These are phyloP conservation scores for Podila minutissima DNA, from an alignment of 192 early-diverging fungal genomes.

Conservation along the genomic window DNA sequence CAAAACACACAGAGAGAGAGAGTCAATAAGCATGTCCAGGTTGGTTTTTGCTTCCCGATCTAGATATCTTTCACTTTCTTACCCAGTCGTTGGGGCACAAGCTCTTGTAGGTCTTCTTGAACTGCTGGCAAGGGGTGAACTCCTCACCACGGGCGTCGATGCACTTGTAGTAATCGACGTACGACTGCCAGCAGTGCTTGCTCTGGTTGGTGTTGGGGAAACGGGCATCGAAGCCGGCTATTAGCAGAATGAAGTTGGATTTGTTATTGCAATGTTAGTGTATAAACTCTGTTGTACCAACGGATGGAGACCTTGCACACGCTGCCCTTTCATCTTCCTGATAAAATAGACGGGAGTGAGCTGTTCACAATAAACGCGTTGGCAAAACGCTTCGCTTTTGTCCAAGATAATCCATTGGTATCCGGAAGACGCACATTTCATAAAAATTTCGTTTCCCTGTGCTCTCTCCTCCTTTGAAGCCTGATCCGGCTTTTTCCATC, in stretches of 20 bases:
- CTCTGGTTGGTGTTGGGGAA: constrained; percentile 99
- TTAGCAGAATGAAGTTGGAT: background rate
- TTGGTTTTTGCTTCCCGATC: background rate
- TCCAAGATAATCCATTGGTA: too few relatives aligned
- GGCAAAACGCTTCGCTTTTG: too few relatives aligned
- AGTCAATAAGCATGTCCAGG: constrained; percentile 5
- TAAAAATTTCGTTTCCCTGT: too few relatives aligned
- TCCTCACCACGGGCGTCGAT: constrained; percentile 96
- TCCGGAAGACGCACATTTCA: too few relatives aligned
- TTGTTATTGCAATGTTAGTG: background rate
- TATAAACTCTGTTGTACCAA: too few relatives aligned
- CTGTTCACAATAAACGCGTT: too few relatives aligned
- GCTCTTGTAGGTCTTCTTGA: constrained; percentile 82
- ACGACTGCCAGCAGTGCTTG: constrained; percentile 99
- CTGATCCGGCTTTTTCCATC: too few relatives aligned
- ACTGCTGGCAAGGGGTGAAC: constrained; percentile 92
- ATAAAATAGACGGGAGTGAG: too few relatives aligned
- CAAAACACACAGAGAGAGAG: too few relatives aligned
- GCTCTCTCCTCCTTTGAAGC: too few relatives aligned
- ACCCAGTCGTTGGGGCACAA: constrained; percentile 97
- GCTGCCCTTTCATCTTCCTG: too few relatives aligned
- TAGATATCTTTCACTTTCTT: constrained; percentile 23
- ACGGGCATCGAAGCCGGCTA: constrained; percentile 71
- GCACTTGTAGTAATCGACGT: constrained; percentile 94
- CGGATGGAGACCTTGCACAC: background rate